phyloP scores from a whole-genome alignment of 768 basidiomycete species.

The Agrocybe praecox region DNA sequence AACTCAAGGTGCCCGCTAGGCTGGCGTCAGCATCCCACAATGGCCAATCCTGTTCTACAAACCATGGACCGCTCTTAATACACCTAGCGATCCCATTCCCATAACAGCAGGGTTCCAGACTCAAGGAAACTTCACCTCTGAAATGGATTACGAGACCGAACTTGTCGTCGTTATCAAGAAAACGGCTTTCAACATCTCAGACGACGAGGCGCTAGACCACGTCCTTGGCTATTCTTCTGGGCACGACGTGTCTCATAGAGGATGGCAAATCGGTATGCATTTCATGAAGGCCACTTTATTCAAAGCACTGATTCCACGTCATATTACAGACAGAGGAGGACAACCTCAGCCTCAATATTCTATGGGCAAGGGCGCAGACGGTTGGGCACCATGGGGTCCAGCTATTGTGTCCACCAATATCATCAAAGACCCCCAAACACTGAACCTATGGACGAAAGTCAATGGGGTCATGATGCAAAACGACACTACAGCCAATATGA shows the following conservation, averaged over 20 bases:
- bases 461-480: conserved; percentile 41
- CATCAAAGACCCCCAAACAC: conserved; percentile 38
- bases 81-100: conserved; percentile 36
- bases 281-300: not conserved
- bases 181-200: conserved; percentile 42
- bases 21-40: conserved; percentile 33
- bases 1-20: conserved; percentile 13
- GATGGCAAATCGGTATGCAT: conserved; percentile 37
- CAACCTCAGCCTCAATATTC: conserved; percentile 42
- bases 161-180: conserved; percentile 45
- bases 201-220: conserved; percentile 41
- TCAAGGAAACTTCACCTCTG: conserved; percentile 40
- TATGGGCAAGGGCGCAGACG: conserved; percentile 46
- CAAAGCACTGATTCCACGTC: not conserved
- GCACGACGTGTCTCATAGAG: conserved; percentile 44
- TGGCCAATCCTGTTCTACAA: conserved; percentile 40
- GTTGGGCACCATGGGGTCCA: conserved; percentile 44
- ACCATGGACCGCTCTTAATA: conserved; percentile 36
- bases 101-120: conserved; percentile 39
- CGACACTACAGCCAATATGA: conserved; percentile 43
- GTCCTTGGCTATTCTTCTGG: conserved; percentile 43
- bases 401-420: conserved; percentile 38
- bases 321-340: conserved; percentile 34
- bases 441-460: conserved; percentile 44
- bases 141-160: conserved; percentile 45